Evolutionary conservation across 2,329 filamentous ascomycete species (phyloP), one percentile per base, ranked within the genome.

Genomic region (Aspergillus pseudotamarii): DNA sequence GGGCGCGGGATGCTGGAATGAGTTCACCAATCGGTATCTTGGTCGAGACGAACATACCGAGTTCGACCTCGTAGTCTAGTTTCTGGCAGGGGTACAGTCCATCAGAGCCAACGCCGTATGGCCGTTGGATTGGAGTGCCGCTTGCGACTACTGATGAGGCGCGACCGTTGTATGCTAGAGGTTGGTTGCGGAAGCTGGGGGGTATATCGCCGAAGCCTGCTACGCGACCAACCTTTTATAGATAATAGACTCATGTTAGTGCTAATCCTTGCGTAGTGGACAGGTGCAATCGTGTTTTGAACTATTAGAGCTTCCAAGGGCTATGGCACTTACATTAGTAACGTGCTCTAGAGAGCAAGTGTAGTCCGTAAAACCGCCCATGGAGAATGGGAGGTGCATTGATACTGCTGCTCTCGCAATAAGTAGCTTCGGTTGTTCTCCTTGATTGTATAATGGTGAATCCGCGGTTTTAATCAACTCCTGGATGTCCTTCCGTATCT

Each of bases 361-460:
- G 80, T 26, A 82, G 72, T 58, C 76, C 73, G 80, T 84, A 69
- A 88, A 89, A 41, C 85, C 86, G 5, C 80, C 79, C 21, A 87
- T 82, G 3, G 77, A 72, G 43, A 90, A 74, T 0, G 88, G 88
- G 0, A 89, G 70, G 68, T 88, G 83, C 66, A 87, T 73, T 4
- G 74, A 74, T 21, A 83, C 81, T 36, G 78, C 71, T 45, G 74
- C 65, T 34, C 50, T 30, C 0, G 30, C 1, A 53, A 34, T 21
- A 0, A 53, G 50, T 11, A 53, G 11, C 50, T 53, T 53, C 19
- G 87, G 60, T 10, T 72, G 57, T 11, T 72, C 68, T n/a, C 65
- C 65, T 50, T 67, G 63, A 14, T 57, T 51, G 26, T 61, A 16
- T 11, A 62, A 9, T 11, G 63, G 55, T 34, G 54, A 58, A 30